Evolutionary conservation across 1,284 basidiomycete genomes (phyloP), one percentile per base, ranked within the genome.

Genomic region (Ustilago tritici): DNA sequence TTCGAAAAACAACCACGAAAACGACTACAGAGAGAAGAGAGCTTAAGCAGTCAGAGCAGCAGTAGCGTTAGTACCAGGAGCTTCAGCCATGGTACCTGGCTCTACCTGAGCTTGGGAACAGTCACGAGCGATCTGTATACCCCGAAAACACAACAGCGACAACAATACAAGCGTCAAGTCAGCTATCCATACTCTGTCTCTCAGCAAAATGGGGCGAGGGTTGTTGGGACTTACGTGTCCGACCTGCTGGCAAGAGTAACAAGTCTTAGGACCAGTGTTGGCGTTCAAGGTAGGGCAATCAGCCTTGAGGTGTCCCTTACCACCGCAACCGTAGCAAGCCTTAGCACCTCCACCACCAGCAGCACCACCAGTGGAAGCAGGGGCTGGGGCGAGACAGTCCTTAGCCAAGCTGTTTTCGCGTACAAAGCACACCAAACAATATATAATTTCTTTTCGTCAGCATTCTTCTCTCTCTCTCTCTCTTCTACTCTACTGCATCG

Each of bases 191-290:
- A 17, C 11, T 12, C 15, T 17, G 17, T 12, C 40, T 38, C 36
- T 10, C 14, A 10, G 36, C 9, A 14, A 38, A 38, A 38, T 10
- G 46, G 2, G 34, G 11, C 15, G 32, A 17, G 15, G 2, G 49
- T n/a, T 23, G 35, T n/a, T 28, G 6, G 23, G 53, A 68, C 65
- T 65, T 58, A 77, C 58, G 65, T 80, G 78, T 36, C 78, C 78
- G 7, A 54, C 34, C 49, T 70, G 31, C 32, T 64, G 52, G 49
- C 77, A 78, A 31, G 40, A 50, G 61, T 66, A 75, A 56, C 76
- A 78, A 15, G 50, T 65, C 55, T 78, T 78, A 2, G 58, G 58
- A 23, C 56, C 57, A 19, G 43, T 41, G 1, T 35, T 56, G 12
- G 34, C 59, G 28, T 41, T 35, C n/a, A 38, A 28, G 52, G 49